Evolutionary conservation across 768 basidiomycete species (phyloP), one percentile per base, ranked within the genome.

Genomic region (Nevesoporus exiguus): DNA sequence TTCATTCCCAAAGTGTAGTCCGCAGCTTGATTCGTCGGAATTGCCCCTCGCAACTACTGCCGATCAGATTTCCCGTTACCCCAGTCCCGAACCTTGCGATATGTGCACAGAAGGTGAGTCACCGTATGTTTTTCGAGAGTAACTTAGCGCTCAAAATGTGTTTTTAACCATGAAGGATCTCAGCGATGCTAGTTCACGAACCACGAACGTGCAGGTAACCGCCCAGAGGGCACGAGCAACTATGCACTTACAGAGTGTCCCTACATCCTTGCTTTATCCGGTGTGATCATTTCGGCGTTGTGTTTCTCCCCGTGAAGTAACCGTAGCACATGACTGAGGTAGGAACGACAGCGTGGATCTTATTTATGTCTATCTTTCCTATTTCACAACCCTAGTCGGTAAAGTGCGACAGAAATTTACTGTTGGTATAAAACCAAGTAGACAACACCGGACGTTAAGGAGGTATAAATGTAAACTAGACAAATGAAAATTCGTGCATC

Each of bases 11-110:
- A 40, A 49, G 36, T 21, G 43, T 33, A 34, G 48, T 57, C 37
- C 55, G 51, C 27, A 48, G 51, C 45, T 22, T 65, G 41, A 55
- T 65, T 52, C 29, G 37, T 44, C 59, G 48, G 17, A 61, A 50
- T 43, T 51, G 49, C 19, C 43, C 51, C 36, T 37, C 34, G 14
- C 49, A 30, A 39, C 21, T 19, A 21, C 49, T 45, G n/a, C 50
- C 25, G 2, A 21, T 55, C 14, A 43, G 11, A 40, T 64, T 65
- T 48, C 57, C 63, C 3, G 34, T n/a, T 13, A 27, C 19, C 13
- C n/a, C 57, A 27, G 37, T 34, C 10, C 11, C 27, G 8, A 51
- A 47, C 14, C 11, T 34, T 24, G 33, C n/a, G 2, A 37, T n/a
- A 40, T 13, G n/a, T 13, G 40, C 17, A 44, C 39, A 8, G 21